Base-by-base conservation (phyloP, 495 filamentous ascomycete genomes). In the Lophium mytilinum region DNA sequence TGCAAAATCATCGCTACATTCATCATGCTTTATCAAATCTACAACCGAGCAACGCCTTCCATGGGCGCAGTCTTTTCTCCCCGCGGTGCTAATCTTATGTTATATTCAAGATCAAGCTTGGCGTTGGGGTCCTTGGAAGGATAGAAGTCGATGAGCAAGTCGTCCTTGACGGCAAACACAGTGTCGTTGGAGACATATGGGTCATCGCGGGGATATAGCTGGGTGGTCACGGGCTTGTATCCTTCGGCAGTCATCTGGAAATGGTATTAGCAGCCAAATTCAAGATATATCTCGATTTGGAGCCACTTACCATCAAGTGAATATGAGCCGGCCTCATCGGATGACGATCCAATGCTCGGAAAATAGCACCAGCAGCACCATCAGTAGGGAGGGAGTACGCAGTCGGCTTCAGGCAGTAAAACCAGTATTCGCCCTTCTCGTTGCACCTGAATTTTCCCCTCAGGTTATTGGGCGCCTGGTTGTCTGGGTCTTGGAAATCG, bases 401-500 rank as follows among this genome's bases (percentile, higher is more conserved):
- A 1, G 86, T 90, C 0, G 88, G 88, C 71, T 87, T 80, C 67
- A 89, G 81, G 79, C 86, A 90, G 80, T 91, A 90, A 73, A 87
- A 86, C 66, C 71, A 76, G 76, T 88, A 93, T 60, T 82, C 74
- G 68, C 87, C 87, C 57, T 90, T 79, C 62, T 78, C 83, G 75
- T 93, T 82, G 62, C 83, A 79, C 62, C 77, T 80, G 79, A 89
- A 90, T 75, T 90, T 91, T 68, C 88, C 88, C 52, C 88, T 80
- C 21, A 92, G 78, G 77, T 92, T 92, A 79, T 87, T 88, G 69
- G 85, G 83, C 45, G 74, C 71, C 78, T 92, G 87, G 57, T 71
- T 72, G 37, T 82, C 75, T 37, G 85, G 83, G 72, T 91, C 88
- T 74, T 93, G 88, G 83, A 90, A 89, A 71, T 93, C 88, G 80